Base-by-base conservation (phyloP, 345 rosid genomes). In the Diplotaxis tenuifolia region DNA sequence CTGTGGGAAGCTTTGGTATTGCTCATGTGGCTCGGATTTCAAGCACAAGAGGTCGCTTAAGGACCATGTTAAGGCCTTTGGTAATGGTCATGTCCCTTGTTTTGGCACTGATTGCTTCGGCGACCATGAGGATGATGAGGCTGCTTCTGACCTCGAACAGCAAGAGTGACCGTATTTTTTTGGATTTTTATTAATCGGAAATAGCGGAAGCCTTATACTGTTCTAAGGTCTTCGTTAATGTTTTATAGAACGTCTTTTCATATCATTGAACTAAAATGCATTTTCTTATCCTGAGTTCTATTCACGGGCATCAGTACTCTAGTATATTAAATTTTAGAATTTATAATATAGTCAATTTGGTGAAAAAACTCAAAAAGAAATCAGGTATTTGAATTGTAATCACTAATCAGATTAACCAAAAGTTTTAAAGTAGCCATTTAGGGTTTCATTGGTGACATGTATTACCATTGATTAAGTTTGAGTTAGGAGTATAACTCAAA, bases 1-100 rank as follows among this genome's bases (percentile, higher is more conserved):
- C 16, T 95, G 99, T 29, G 99, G 99, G 14, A 87, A 89, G 81
- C 88, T 92, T 23, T 95, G 99, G 99, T 95, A 87, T 79, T 95
- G 99, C 75, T 81, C 82, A 56, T 95, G 98, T 64, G 98, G 99
- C 0, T 95, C 99, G 23, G 98, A 92, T 75, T 95, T 95, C 76
- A 95, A 92, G 84, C 99, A 95, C 80, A 95, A 92, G 69, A 84
- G 99, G 65, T 95, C 99, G 11, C 88, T 95, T 16, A 92, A 92
- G 72, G 99, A 95, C 79, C 99, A 95, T 22, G 85, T 95, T 15
- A 86, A 78, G 75, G 93, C 99, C 4, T 95, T 92, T 40, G 99
- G 99, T 15, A 55, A 77, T 53, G 94, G 94, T 57, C 99, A 95
- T 83, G 83, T 90, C 4, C 87, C 96, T 76, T 81, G 80, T 71